Evolutionary conservation across 1,284 basidiomycete species (phyloP).

Genomic region (Chondrostereum purpureum): DNA sequence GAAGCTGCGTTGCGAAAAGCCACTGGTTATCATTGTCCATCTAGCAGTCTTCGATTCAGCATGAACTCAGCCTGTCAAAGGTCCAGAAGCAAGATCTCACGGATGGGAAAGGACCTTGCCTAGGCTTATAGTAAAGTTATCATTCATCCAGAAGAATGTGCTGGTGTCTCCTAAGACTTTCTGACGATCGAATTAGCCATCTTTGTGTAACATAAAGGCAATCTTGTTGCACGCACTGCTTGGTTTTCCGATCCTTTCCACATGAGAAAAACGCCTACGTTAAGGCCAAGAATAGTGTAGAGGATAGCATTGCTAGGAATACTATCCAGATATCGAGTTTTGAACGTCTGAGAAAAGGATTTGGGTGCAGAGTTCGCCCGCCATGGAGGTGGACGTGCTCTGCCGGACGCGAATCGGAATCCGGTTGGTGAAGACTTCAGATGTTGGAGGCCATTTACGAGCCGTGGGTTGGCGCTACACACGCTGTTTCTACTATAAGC

Average conservation of each 20-base stretch:
- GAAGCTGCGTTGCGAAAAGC: constrained; percentile 65
- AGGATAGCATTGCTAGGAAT: constrained; percentile 6
- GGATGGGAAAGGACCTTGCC: background rate
- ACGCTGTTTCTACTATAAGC: too few relatives aligned
- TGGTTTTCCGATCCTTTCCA: constrained; percentile 32
- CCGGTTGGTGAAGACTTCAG: background rate
- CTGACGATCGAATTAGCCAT: constrained; percentile 14
- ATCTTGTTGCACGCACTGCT: constrained; percentile 22
- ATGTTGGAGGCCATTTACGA: background rate
- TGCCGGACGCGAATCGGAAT: constrained; percentile 1
- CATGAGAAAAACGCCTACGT: constrained; percentile 17
- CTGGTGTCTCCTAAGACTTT: constrained; percentile 40
- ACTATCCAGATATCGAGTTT: constrained; percentile 3
- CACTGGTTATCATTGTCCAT: constrained; percentile 75
- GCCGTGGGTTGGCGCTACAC: too few relatives aligned
- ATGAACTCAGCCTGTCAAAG: too few relatives aligned
- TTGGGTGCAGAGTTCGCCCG: background rate
- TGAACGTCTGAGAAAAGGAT: background rate
- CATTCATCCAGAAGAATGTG: constrained; percentile 49
- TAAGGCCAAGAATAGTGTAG: constrained; percentile 7
- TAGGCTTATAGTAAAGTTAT: constrained; percentile 60
- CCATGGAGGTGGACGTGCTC: background rate
- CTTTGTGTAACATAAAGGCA: background rate
- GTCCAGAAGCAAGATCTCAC: too few relatives aligned
- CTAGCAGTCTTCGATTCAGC: too few relatives aligned